Percentiles rank a stretch among this genome's conserved stretches.
phyloP scores from a whole-genome alignment of 2,329 filamentous ascomycete genomes.

The Pseudogymnoascus sp. region DNA sequence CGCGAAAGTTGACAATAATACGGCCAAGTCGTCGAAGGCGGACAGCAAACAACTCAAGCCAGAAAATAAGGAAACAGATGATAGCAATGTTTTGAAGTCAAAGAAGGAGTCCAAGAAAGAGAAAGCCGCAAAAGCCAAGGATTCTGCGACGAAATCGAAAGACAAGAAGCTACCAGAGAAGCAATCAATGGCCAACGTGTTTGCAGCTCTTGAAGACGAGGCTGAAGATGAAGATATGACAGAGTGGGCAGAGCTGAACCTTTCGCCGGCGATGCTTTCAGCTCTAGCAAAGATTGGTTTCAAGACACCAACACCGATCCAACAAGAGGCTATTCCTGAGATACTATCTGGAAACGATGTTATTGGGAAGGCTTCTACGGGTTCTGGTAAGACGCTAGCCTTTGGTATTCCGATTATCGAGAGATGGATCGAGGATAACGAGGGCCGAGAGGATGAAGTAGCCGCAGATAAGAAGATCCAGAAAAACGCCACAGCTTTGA shows the following conservation, averaged over 20 bases:
- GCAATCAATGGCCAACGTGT: slow-evolving; percentile 21
- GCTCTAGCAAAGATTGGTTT: slow-evolving; percentile 76
- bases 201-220: slow-evolving; percentile 41
- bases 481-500: slow-evolving; percentile 57
- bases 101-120: slow-evolving; percentile 26
- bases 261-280: slow-evolving; percentile 64
- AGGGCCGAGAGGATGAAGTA: slow-evolving; percentile 33
- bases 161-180: slow-evolving; percentile 20
- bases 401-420: slow-evolving; percentile 93
- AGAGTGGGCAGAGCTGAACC: slow-evolving; percentile 65
- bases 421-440: slow-evolving; percentile 54
- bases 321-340: slow-evolving; percentile 69
- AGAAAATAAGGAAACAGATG: slow-evolving; percentile 18
- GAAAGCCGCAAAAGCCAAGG: slow-evolving; percentile 22
- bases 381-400: slow-evolving; percentile 91
- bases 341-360: slow-evolving; percentile 81
- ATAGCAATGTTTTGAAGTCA: slow-evolving; percentile 16
- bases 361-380: slow-evolving; percentile 91
- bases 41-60: slow-evolving; percentile 21
- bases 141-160: slow-evolving; percentile 24
- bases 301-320: slow-evolving; percentile 71
- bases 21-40: slow-evolving; percentile 16
- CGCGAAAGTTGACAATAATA: slow-evolving; percentile 12
- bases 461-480: slow-evolving; percentile 31
- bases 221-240: slow-evolving; percentile 61